Percentiles rank a stretch among this genome's conserved stretches.
Conservation (phyloP, 352 stramenopile genomes). For the Phytophthora sansomeana region DNA sequence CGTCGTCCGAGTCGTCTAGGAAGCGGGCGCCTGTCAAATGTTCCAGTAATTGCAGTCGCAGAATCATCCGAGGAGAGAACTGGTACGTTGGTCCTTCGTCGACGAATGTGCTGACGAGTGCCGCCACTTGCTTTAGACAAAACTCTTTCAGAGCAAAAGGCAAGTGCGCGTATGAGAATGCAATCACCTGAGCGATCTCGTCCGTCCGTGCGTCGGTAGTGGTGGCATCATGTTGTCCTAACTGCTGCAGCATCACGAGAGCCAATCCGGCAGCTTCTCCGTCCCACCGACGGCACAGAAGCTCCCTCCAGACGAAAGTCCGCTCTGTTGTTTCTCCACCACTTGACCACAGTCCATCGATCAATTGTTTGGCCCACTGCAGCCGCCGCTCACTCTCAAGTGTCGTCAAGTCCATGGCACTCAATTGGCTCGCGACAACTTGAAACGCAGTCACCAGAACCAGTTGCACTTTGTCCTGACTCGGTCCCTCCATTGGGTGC, state of each 20-base stretch:
- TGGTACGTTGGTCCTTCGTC: constrained; percentile 22
- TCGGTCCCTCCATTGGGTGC: too few relatives aligned
- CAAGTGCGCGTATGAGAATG: constrained; percentile 5
- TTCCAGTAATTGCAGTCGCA: constrained; percentile 20
- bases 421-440: neutral
- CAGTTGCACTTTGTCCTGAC: neutral
- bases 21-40: constrained; percentile 8
- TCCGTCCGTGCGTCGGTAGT: neutral
- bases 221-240: neutral
- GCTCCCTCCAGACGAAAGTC: constrained; percentile 3
- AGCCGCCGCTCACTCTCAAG: neutral
- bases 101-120: constrained; percentile 7
- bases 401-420: neutral
- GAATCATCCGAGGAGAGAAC: constrained; percentile 11
- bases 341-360: constrained; percentile 4
- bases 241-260: constrained; percentile 20
- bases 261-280: constrained; percentile 13
- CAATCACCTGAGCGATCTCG: neutral
- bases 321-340: neutral
- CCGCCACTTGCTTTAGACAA: constrained; percentile 16
- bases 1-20: constrained; percentile 12
- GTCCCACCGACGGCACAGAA: constrained; percentile 14
- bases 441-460: constrained; percentile 9
- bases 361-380: neutral
- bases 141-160: constrained; percentile 5